Conservation (phyloP, 2,329 filamentous ascomycete species). For the Bipolaris oryzae region DNA sequence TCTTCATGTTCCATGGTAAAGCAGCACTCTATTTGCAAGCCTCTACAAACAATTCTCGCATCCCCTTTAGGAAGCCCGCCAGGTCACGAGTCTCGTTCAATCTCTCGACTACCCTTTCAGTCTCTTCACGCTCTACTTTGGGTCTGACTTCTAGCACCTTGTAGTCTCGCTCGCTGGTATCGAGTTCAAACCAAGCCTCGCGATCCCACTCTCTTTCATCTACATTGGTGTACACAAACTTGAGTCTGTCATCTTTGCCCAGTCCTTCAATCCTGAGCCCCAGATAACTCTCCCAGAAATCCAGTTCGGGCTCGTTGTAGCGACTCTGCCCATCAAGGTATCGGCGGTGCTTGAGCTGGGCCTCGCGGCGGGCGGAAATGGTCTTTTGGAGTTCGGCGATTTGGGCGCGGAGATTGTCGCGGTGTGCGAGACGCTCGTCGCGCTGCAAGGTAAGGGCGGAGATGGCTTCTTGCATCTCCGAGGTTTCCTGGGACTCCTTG, state of each 20-base stretch:
- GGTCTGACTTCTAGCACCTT: constrained; percentile 81
- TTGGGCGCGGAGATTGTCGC: constrained; percentile 62
- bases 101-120: constrained; percentile 76
- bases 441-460: constrained; percentile 61
- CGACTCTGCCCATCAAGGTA: constrained; percentile 82
- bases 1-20: neutral
- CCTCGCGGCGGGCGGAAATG: constrained; percentile 72
- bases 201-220: constrained; percentile 85
- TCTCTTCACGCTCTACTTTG: constrained; percentile 77
- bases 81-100: constrained; percentile 83
- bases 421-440: constrained; percentile 60
- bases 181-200: constrained; percentile 93
- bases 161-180: constrained; percentile 81
- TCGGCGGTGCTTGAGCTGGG: constrained; percentile 72
- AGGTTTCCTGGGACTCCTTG: constrained; percentile 76
- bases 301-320: constrained; percentile 89
- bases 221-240: constrained; percentile 87
- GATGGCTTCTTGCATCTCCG: constrained; percentile 67
- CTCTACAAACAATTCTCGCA: constrained; percentile 75
- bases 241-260: constrained; percentile 80
- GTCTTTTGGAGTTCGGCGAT: constrained; percentile 70
- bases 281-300: constrained; percentile 93
- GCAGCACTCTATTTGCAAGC: constrained; percentile 52
- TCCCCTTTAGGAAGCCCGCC: constrained; percentile 75
- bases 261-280: constrained; percentile 89